Conservation (phyloP, 2,329 filamentous ascomycete species). For the Chalaropsis thielavioides region DNA sequence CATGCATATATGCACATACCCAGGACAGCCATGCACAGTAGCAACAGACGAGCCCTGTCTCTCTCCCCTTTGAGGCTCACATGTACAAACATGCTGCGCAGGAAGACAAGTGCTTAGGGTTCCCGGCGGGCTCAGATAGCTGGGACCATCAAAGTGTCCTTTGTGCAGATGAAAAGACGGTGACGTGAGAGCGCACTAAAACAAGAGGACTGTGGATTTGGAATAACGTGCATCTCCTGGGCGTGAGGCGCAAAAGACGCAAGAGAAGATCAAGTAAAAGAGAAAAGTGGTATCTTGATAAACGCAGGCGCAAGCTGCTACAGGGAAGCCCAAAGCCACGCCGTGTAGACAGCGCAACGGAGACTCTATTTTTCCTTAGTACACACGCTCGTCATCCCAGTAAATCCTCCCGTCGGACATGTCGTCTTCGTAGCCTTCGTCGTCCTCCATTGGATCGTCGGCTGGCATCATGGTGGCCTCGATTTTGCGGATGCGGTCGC, state of each 20-base stretch:
- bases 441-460: slow-evolving; percentile 9
- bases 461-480: slow-evolving; percentile 16
- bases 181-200: neutral
- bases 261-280: neutral
- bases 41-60: neutral
- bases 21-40: neutral
- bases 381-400: slow-evolving; percentile 17
- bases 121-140: neutral
- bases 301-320: neutral
- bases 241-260: neutral
- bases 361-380: slow-evolving; percentile 7
- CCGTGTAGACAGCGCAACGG: neutral
- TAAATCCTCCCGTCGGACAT: slow-evolving; percentile 16
- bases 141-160: neutral
- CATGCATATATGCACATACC: neutral
- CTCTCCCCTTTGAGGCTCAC: neutral
- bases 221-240: neutral
- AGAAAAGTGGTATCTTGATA: slow-evolving; percentile 3
- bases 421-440: slow-evolving; percentile 16
- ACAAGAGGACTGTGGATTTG: neutral
- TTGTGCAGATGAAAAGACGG: neutral
- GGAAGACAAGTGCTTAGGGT: neutral
- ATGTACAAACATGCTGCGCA: neutral
- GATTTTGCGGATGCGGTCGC: slow-evolving; percentile 17
- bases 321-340: neutral